Percentiles rank a stretch among this genome's conserved stretches.
Conservation (phyloP, 164 flowering plant species). For the Akebia trifoliata region DNA sequence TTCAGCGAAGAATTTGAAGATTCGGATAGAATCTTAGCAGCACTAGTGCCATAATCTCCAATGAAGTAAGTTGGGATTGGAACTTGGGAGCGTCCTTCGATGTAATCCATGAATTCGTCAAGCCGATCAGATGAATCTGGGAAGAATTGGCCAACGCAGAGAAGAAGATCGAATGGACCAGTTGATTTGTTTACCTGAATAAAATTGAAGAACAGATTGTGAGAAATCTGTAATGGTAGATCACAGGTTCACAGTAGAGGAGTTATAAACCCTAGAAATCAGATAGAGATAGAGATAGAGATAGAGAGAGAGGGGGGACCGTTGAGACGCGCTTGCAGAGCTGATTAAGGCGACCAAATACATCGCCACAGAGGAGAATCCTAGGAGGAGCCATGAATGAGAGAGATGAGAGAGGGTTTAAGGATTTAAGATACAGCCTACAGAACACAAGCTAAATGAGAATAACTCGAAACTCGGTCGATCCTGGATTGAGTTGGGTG, state of each 20-base stretch:
- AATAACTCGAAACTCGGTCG: too few species aligned
- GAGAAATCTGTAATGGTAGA: not conserved
- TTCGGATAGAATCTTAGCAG: slow-evolving; percentile 46
- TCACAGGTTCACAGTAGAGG: not conserved
- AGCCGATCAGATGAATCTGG: slow-evolving; percentile 64
- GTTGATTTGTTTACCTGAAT: slow-evolving; percentile 78
- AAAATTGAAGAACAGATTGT: not conserved
- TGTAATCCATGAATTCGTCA: slow-evolving; percentile 52
- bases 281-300: not conserved
- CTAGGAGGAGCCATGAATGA: slow-evolving; percentile 67
- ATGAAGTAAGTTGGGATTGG: slow-evolving; percentile 87
- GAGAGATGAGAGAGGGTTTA: slow-evolving; percentile 8
- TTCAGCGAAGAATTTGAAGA: slow-evolving; percentile 44
- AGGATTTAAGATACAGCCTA: too few species aligned
- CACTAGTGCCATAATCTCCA: slow-evolving; percentile 85
- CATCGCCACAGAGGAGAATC: slow-evolving; percentile 88
- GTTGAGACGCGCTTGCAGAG: slow-evolving; percentile 81
- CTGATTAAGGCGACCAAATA: slow-evolving; percentile 70
- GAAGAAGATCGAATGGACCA: slow-evolving; percentile 83
- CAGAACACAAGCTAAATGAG: too few species aligned
- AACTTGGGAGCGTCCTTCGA: slow-evolving; percentile 51
- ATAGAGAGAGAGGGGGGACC: slow-evolving; percentile 34
- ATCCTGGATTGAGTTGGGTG: too few species aligned
- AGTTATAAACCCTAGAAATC: slow-evolving; percentile 3
- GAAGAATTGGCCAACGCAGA: slow-evolving; percentile 97